These are phyloP conservation scores for Colletotrichum cordylinicola DNA, from an alignment of 2,329 filamentous ascomycete species.

Conservation along the genomic window DNA sequence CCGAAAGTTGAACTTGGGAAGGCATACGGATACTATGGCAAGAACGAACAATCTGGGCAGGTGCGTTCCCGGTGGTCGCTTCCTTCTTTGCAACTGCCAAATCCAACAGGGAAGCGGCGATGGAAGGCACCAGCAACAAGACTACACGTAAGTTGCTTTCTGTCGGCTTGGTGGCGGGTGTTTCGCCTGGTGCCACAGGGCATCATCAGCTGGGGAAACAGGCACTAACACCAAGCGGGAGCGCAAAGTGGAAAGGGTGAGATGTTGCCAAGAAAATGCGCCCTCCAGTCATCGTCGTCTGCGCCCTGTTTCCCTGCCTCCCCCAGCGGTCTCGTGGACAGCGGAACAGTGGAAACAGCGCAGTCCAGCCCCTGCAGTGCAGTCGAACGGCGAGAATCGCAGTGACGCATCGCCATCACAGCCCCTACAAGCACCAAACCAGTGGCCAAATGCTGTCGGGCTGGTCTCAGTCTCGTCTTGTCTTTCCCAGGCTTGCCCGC, in stretches of 20 bases:
- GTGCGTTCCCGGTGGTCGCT: not conserved
- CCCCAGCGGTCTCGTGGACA: conserved; percentile 2
- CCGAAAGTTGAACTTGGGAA: not conserved
- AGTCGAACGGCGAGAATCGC: not conserved
- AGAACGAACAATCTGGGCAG: not conserved
- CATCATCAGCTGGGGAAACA: not conserved
- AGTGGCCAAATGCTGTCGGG: not conserved
- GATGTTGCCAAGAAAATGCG: not conserved
- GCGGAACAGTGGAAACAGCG: not conserved
- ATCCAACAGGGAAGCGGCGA: not conserved
- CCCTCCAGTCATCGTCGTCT: not conserved
- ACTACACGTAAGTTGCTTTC: not conserved
- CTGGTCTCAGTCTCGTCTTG: not conserved
- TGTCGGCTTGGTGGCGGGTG: not conserved
- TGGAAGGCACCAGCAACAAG: not conserved
- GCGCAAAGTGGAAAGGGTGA: not conserved
- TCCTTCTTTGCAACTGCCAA: not conserved
- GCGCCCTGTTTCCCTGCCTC: not conserved
- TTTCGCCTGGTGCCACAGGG: not conserved
- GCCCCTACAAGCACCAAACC: not conserved
- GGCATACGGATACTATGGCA: not conserved
- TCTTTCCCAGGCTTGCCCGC: not conserved
- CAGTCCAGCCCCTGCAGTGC: not conserved
- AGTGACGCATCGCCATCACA: conserved; percentile 9
- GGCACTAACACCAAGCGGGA: not conserved